A percentile compares a stretch with the other conserved stretches of the same genome.
Conservation (phyloP, 192 early-diverging fungal species). For the Endogone sp. region DNA sequence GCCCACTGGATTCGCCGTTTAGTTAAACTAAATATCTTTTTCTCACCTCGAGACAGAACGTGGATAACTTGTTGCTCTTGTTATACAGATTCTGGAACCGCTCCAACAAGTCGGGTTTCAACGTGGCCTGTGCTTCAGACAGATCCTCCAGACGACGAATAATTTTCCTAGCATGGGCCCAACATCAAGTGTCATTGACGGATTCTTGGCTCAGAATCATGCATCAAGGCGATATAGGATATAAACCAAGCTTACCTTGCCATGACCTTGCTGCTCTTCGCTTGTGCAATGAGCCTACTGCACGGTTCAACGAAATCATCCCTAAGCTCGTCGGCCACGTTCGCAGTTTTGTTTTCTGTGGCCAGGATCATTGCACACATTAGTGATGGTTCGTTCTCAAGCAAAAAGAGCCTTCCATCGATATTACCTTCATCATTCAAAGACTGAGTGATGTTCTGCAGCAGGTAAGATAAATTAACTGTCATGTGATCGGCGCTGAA, state of each 20-base stretch:
- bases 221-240: background rate
- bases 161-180: constrained; percentile 45
- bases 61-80: constrained; percentile 42
- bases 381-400: background rate
- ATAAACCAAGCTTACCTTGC: constrained; percentile 34
- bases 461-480: constrained; percentile 48
- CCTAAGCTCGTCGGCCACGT: constrained; percentile 37
- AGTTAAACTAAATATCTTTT: constrained; percentile 5
- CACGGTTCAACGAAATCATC: constrained; percentile 44
- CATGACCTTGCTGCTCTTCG: constrained; percentile 51
- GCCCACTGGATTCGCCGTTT: too few species aligned
- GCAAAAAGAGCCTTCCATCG: background rate
- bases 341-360: constrained; percentile 32
- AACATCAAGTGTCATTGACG: background rate
- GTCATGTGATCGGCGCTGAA: constrained; percentile 63
- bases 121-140: constrained; percentile 33
- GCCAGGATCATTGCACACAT: constrained; percentile 2
- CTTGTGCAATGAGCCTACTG: constrained; percentile 27
- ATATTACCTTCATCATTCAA: constrained; percentile 29
- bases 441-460: constrained; percentile 30
- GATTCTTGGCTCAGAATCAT: background rate
- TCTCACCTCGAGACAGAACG: constrained; percentile 41
- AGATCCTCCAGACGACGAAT: constrained; percentile 63
- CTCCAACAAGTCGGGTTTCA: constrained; percentile 41
- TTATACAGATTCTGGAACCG: constrained; percentile 43